phyloP scores from a whole-genome alignment of 2,329 filamentous ascomycete species.

The Clathrospora elynae region DNA sequence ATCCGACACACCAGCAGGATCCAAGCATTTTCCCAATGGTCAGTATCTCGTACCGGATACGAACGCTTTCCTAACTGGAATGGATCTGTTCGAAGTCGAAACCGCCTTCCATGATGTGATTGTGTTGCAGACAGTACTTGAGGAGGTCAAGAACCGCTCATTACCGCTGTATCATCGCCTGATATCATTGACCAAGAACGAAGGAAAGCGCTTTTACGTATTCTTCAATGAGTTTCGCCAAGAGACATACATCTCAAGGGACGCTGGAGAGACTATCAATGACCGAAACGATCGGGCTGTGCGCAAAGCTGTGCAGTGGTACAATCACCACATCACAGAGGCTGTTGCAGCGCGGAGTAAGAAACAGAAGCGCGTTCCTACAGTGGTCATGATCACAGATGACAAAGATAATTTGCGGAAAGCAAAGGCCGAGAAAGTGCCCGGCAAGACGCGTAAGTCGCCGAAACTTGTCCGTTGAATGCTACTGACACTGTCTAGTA shows the following conservation, averaged over 20 bases:
- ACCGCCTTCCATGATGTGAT: slow-evolving; percentile 96
- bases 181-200: slow-evolving; percentile 87
- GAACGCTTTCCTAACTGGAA: slow-evolving; percentile 90
- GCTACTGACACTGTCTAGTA: slow-evolving; percentile 37
- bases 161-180: slow-evolving; percentile 93
- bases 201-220: slow-evolving; percentile 96
- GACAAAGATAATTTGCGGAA: slow-evolving; percentile 87
- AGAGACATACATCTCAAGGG: slow-evolving; percentile 82
- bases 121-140: slow-evolving; percentile 91
- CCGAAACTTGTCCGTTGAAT: background rate
- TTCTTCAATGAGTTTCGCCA: slow-evolving; percentile 98
- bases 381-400: slow-evolving; percentile 91
- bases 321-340: slow-evolving; percentile 75
- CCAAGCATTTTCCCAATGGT: slow-evolving; percentile 78
- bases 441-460: slow-evolving; percentile 61
- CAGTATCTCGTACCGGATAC: slow-evolving; percentile 97
- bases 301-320: slow-evolving; percentile 85
- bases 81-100: slow-evolving; percentile 95
- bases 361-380: slow-evolving; percentile 64
- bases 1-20: slow-evolving; percentile 84
- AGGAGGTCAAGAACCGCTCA: slow-evolving; percentile 93
- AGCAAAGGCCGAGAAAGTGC: slow-evolving; percentile 74
- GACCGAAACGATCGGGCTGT: slow-evolving; percentile 95
- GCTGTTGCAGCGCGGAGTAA: slow-evolving; percentile 60
- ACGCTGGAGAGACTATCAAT: slow-evolving; percentile 84